These are phyloP conservation scores for Pleurostoma richardsiae DNA, from an alignment of 2,329 filamentous ascomycete species.

Conservation along the genomic window DNA sequence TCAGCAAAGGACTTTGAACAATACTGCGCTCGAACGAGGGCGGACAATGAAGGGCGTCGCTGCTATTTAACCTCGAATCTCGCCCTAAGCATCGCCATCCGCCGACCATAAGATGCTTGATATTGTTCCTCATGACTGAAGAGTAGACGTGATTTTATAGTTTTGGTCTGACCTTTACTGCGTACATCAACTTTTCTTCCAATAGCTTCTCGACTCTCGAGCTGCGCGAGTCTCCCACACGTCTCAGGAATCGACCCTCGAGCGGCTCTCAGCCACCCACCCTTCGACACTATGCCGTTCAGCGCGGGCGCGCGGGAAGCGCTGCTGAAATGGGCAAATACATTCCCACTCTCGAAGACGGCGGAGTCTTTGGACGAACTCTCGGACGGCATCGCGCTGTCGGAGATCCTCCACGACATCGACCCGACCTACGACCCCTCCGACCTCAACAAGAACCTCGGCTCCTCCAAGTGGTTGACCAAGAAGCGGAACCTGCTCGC, in stretches of 20 bases:
- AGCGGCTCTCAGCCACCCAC: no score
- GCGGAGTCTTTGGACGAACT: conserved; percentile 47
- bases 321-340: conserved; percentile 51
- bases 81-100: no score
- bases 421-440: conserved; percentile 51
- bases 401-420: conserved; percentile 51
- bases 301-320: conserved; percentile 43
- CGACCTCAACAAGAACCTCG: conserved; percentile 42
- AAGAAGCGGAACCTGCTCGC: conserved; percentile 92
- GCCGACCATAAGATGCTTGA: no score
- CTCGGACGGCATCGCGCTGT: conserved; percentile 49
- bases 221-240: no score
- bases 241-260: no score
- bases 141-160: no score
- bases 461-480: conserved; percentile 39
- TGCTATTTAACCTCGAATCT: no score
- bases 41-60: no score
- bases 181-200: neutral
- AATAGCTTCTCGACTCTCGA: neutral
- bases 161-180: no score
- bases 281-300: conserved; percentile 29
- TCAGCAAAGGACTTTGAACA: no score
- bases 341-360: conserved; percentile 37
- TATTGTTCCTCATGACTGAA: no score
- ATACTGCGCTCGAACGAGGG: no score